Evolutionary conservation across 1,284 basidiomycete genomes (phyloP).

Genomic region (Neotropicomus parvogracilis): DNA sequence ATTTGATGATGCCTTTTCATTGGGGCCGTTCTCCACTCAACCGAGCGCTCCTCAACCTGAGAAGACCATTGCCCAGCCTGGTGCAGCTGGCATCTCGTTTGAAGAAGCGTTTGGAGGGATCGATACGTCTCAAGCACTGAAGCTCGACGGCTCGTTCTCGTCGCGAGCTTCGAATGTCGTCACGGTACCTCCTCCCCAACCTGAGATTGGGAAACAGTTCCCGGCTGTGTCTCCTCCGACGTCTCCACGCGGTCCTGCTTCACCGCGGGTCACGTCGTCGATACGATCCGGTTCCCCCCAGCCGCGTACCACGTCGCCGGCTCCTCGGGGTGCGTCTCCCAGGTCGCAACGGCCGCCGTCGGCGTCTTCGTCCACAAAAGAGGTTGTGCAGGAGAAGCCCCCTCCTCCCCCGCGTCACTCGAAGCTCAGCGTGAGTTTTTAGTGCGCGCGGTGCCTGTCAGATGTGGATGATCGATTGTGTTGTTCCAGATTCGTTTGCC

Average conservation of each 20-base stretch:
- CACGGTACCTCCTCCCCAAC: constrained; percentile 27
- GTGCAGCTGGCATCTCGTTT: constrained; percentile 42
- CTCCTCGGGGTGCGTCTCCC: constrained; percentile 53
- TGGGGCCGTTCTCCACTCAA: constrained; percentile 14
- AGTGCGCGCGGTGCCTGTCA: constrained; percentile 4
- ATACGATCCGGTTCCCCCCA: constrained; percentile 41
- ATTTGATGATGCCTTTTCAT: constrained; percentile 53
- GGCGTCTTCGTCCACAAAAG: constrained; percentile 53
- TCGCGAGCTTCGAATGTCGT: constrained; percentile 29
- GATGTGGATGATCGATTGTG: constrained; percentile 12
- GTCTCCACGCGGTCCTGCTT: constrained; percentile 33
- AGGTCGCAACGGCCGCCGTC: constrained; percentile 50
- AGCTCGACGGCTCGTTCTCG: constrained; percentile 37
- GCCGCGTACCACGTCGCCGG: constrained; percentile 47
- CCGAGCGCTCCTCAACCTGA: constrained; percentile 18
- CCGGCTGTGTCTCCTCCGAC: constrained; percentile 35
- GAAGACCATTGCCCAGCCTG: constrained; percentile 17
- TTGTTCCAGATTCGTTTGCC: constrained; percentile 64
- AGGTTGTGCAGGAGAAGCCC: constrained; percentile 44
- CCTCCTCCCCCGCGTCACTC: constrained; percentile 55
- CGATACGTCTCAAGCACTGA: constrained; percentile 41
- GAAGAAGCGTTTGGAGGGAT: constrained; percentile 59
- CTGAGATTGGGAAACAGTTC: constrained; percentile 24
- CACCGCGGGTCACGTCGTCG: constrained; percentile 34
- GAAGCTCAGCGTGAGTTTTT: constrained; percentile 65